Conservation (phyloP, 2,329 filamentous ascomycete genomes). For the Scedosporium dehoogii region DNA sequence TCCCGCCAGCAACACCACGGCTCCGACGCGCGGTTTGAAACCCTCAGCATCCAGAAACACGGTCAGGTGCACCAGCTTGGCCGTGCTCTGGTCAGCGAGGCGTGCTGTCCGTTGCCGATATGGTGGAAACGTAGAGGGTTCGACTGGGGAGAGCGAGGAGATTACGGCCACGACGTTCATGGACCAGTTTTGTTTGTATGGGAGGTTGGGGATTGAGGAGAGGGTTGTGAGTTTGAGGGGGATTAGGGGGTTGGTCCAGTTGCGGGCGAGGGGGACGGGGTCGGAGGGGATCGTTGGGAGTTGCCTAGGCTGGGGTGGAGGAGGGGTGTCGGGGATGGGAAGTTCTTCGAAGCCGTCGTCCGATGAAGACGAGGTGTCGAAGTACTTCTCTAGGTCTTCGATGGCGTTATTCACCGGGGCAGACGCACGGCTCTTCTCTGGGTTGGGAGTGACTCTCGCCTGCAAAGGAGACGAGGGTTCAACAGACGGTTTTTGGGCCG, state of each 20-base stretch:
- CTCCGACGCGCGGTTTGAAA: slow-evolving; percentile 37
- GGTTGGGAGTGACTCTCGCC: slow-evolving; percentile 11
- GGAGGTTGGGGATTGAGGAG: slow-evolving; percentile 37
- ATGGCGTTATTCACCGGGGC: not conserved
- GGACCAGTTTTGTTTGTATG: slow-evolving; percentile 49
- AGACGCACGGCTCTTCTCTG: slow-evolving; percentile 10
- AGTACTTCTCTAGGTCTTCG: not conserved
- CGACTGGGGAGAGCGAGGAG: slow-evolving; percentile 33
- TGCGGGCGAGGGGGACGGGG: slow-evolving; percentile 27
- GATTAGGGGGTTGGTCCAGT: slow-evolving; percentile 28
- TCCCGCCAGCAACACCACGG: slow-evolving; percentile 39
- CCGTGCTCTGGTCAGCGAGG: slow-evolving; percentile 39
- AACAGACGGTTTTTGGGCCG: not conserved
- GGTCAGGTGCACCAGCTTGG: slow-evolving; percentile 41
- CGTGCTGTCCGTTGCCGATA: slow-evolving; percentile 41
- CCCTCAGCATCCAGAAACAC: slow-evolving; percentile 42
- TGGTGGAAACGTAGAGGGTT: slow-evolving; percentile 38
- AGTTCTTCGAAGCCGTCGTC: slow-evolving; percentile 22
- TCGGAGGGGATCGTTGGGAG: not conserved
- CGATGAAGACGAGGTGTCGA: not conserved
- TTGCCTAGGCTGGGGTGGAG: slow-evolving; percentile 3
- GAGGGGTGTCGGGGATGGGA: slow-evolving; percentile 2
- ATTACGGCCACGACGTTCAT: slow-evolving; percentile 45
- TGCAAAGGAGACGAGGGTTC: not conserved
- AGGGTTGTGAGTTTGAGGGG: slow-evolving; percentile 43